phyloP scores from a whole-genome alignment of 495 filamentous ascomycete genomes.

The Penicillium pulvis region DNA sequence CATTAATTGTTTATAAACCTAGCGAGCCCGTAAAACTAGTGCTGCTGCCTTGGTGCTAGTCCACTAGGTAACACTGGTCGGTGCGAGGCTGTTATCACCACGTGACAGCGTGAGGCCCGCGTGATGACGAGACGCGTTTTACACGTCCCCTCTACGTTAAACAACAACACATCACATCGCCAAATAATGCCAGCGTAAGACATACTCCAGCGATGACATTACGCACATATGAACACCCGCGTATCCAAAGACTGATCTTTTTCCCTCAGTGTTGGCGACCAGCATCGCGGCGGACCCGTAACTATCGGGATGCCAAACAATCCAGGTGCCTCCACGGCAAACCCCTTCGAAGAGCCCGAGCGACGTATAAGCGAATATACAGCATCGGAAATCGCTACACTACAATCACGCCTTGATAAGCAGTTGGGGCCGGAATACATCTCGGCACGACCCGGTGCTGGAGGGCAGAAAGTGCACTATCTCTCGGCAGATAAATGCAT shows the following conservation, averaged over 20 bases:
- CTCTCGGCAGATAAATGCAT: conserved; percentile 92
- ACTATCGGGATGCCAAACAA: conserved; percentile 43
- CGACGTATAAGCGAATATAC: conserved; percentile 77
- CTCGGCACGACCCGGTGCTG: conserved; percentile 76
- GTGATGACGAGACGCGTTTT: conserved; percentile 32
- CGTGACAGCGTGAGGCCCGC: conserved; percentile 45
- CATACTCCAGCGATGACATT: neutral
- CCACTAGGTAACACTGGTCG: neutral
- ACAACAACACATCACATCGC: conserved; percentile 14
- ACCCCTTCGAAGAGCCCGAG: conserved; percentile 76
- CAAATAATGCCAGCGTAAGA: conserved; percentile 50
- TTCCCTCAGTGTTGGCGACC: conserved; percentile 70
- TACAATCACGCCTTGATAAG: conserved; percentile 83
- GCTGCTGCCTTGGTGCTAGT: conserved; percentile 1
- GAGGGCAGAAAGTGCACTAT: conserved; percentile 86
- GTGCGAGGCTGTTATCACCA: conserved; percentile 27
- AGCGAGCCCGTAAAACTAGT: neutral
- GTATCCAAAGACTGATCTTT: conserved; percentile 29
- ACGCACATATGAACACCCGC: neutral
- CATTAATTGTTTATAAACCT: too few species aligned
- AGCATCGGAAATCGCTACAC: conserved; percentile 83
- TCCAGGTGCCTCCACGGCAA: conserved; percentile 44
- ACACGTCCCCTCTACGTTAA: conserved; percentile 18
- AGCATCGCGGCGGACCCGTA: conserved; percentile 57
- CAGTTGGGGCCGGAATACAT: conserved; percentile 98